Evolutionary conservation across 148 eudicot species (phyloP), one percentile per base, ranked within the genome.

Genomic region (Vaccinium darrowii): DNA sequence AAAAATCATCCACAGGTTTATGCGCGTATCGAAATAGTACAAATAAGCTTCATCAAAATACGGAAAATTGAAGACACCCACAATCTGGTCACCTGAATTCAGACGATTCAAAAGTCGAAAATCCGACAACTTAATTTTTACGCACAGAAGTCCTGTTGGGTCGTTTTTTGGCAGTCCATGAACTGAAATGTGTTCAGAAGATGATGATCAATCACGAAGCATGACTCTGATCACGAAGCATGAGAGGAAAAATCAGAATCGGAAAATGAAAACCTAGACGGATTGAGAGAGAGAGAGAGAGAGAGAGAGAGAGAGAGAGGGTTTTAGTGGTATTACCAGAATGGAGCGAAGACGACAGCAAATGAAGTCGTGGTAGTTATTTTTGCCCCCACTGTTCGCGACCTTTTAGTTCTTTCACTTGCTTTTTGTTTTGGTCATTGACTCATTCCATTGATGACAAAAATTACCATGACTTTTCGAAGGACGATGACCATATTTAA

Each of bases 301-400:
- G 77, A 74, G 77, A 73, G 77, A 39, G 77, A 74, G 78, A 43
- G 78, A 74, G 69, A 63, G 27, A 5, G 25, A 8, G 71, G 71
- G 25, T 33, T 33, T 33, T 33, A 63, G 71, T 4, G 8, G 25
- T 1, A 75, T 75, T 75, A 75, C 78, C 78, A 7, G 53, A 39
- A 8, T 7, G 78, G 23, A 75, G 78, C 12, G 52, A 43, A 75
- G 53, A 75, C 25, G 19, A 21, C 23, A 43, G 78, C 52, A 39
- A 43, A 74, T 18, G 50, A 21, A 65, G 72, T 25, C 72, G 11
- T 3, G 73, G 73, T 1, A 8, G 67, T 62, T 62, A 16, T 39
- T 19, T 39, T 74, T 39, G 78, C 19, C 23, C 52, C 30, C 71
- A 2, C 25, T 63, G 9, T 23, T n/a, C 71, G 23, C 21, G 8